Evolutionary conservation across 768 basidiomycete species (phyloP), one percentile per base, ranked within the genome.

Genomic region (Crepidotus variabilis): DNA sequence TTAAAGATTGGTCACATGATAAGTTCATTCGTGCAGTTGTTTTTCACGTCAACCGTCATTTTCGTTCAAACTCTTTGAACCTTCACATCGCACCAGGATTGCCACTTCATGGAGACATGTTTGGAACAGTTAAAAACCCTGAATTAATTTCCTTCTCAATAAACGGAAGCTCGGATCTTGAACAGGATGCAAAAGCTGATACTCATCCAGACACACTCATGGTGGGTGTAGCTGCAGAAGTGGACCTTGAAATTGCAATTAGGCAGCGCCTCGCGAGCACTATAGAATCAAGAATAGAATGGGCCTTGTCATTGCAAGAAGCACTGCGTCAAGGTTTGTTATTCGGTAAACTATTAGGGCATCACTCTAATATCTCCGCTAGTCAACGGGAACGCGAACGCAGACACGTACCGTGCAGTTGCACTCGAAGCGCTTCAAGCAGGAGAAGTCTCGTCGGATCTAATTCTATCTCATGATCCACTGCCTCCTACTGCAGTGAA

Each of bases 201-300:
- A 8, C 28, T 28, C 28, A 8, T 28, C 8, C 8, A 28, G 39
- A 34, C 2, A 45, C 50, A 4, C 10, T 69, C 13, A 51, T 71
- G 35, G 56, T 63, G 47, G 71, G 73, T 32, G 56, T 74, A 22
- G 58, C 61, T 28, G 62, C 65, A 3, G 78, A 82, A 59, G 65
- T 83, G 49, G 73, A 78, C 61, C 63, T 79, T 2, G 81, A 83
- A 61, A 79, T 83, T 39, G 69, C 71, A 6, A 53, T 82, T 18
- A 72, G 76, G 48, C 63, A 73, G 52, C 73, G 76, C 51, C 61
- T 82, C 28, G 68, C 70, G 16, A 64, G 71, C 50, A 75, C 75
- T 2, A 58, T 80, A 28, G 69, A 79, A 59, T 71, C 75, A 7
- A 72, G 80, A 34, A 78, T 83, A 35, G 66, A 72, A 52, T 82